Evolutionary conservation across 2,329 filamentous ascomycete genomes (phyloP).

Genomic region (Ophiostoma tasmaniense): DNA sequence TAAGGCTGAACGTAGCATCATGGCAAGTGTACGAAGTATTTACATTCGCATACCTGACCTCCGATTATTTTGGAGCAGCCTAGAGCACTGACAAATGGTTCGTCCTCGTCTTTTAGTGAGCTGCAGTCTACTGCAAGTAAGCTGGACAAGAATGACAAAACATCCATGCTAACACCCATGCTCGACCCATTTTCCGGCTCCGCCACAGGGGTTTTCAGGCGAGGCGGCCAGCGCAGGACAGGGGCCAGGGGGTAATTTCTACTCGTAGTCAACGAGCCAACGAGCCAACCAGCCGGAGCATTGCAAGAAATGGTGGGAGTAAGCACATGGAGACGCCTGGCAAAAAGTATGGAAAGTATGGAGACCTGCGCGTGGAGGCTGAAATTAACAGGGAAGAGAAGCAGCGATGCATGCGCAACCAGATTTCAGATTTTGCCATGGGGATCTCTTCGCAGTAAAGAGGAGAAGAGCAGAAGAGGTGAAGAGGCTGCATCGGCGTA

Average conservation of each 20-base stretch:
- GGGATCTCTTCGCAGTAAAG: not conserved
- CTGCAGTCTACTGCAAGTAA: not conserved
- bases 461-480: no score
- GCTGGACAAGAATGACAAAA: not conserved
- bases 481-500: not conserved
- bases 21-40: not conserved
- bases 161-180: not conserved
- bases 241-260: not conserved
- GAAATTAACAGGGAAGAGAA: not conserved
- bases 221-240: constrained; percentile 1
- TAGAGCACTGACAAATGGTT: not conserved
- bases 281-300: not conserved
- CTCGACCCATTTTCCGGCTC: not conserved
- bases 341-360: not conserved
- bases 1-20: not conserved
- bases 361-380: not conserved
- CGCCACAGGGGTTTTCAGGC: not conserved
- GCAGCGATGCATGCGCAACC: not conserved
- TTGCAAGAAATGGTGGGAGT: not conserved
- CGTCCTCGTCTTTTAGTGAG: not conserved
- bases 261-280: not conserved
- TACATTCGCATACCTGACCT: not conserved
- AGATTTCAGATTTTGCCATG: not conserved
- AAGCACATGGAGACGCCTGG: not conserved
- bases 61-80: not conserved